A percentile compares a stretch with the other conserved stretches of the same genome.
Conservation (phyloP, 2,329 filamentous ascomycete genomes). For the Amesomyces nigricolor region DNA sequence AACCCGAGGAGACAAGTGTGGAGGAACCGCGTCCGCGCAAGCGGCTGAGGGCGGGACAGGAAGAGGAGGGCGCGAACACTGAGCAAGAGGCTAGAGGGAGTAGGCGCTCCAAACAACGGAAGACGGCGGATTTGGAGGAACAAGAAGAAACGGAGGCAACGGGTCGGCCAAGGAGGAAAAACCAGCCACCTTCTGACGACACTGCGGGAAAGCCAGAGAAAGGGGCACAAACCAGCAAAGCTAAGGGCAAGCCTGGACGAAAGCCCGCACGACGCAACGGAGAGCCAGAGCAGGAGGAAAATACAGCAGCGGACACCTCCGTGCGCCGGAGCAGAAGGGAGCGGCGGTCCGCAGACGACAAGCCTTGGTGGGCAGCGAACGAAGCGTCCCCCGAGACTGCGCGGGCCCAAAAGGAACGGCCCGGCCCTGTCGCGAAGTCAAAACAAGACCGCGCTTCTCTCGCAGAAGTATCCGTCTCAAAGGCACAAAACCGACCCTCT, state of each 20-base stretch:
- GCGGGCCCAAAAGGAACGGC: neutral
- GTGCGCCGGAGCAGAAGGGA: slow-evolving; percentile 14
- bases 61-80: neutral
- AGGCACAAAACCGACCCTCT: slow-evolving; percentile 21
- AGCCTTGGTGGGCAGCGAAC: slow-evolving; percentile 10
- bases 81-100: neutral
- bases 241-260: slow-evolving; percentile 8
- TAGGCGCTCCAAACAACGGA: neutral
- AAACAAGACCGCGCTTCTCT: slow-evolving; percentile 28
- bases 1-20: neutral
- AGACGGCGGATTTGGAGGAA: neutral
- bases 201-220: neutral
- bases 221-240: slow-evolving; percentile 7
- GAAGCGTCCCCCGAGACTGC: neutral
- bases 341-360: slow-evolving; percentile 14
- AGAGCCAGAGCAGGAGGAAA: neutral
- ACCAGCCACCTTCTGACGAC: slow-evolving; percentile 17
- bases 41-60: slow-evolving; percentile 1
- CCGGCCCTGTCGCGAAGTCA: neutral
- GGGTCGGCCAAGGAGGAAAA: slow-evolving; percentile 19
- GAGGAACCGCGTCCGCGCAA: slow-evolving; percentile 18
- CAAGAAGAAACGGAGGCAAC: neutral
- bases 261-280: slow-evolving; percentile 4
- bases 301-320: neutral
- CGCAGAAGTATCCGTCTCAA: slow-evolving; percentile 20